These are phyloP conservation scores for Ballota nigra DNA, from an alignment of 257 asterid genomes.

Conservation along the genomic window DNA sequence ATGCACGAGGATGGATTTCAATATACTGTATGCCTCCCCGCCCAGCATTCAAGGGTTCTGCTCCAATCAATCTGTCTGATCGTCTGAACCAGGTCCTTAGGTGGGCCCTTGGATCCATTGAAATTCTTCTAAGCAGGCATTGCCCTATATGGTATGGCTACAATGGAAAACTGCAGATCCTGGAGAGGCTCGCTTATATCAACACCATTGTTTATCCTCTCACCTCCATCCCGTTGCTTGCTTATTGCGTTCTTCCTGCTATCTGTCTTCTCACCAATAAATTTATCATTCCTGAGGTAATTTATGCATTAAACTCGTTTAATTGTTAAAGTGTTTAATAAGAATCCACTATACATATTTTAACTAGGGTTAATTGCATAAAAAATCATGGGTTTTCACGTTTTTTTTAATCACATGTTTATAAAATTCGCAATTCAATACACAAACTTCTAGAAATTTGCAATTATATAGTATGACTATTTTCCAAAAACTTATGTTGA, in stretches of 20 bases:
- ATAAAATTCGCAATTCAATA: too few species aligned
- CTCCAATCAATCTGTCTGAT: slow-evolving; percentile 94
- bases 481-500: too few species aligned
- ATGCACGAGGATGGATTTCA: slow-evolving; percentile 90
- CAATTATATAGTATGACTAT: too few species aligned
- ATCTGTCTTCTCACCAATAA: slow-evolving; percentile 84
- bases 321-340: not conserved
- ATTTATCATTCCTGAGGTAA: slow-evolving; percentile 81
- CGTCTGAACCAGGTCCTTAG: slow-evolving; percentile 93
- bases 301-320: not conserved
- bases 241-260: slow-evolving; percentile 86
- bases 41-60: slow-evolving; percentile 92
- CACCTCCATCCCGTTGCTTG: slow-evolving; percentile 79
- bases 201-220: slow-evolving; percentile 84
- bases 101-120: slow-evolving; percentile 95
- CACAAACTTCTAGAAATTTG: too few species aligned
- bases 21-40: slow-evolving; percentile 86
- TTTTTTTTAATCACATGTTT: too few species aligned
- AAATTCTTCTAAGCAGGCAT: slow-evolving; percentile 84
- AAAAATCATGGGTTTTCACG: too few species aligned
- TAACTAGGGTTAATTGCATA: not conserved
- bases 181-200: slow-evolving; percentile 82
- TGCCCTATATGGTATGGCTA: slow-evolving; percentile 95
- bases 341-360: not conserved
- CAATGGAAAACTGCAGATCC: slow-evolving; percentile 57